Evolutionary conservation across 2,329 filamentous ascomycete genomes (phyloP), one percentile per base, ranked within the genome.

Genomic region (Clonostachys sp.): DNA sequence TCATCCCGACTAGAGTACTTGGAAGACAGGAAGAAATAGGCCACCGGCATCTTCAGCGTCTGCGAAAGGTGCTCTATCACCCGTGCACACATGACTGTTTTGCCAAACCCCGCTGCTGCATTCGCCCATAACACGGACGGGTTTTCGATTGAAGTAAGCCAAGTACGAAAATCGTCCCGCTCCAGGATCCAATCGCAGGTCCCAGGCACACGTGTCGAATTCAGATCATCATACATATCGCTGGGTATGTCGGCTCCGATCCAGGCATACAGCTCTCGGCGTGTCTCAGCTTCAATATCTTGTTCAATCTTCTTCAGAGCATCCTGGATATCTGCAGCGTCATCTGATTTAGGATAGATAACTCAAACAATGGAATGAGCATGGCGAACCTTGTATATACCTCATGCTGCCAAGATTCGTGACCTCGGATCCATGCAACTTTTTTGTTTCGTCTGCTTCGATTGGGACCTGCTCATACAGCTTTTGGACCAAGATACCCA

Each of bases 1-100:
- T 62, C 53, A 0, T 51, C 47, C 9, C 54, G 56, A 34, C 54
- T 58, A n/a, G 54, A 51, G 17, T 47, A 41, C 2, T 60, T 56
- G 0, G 60, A 60, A 0, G 63, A 63, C 13, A 65, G 57, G 40
- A 68, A 69, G 50, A 63, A 68, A 38, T 63, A 52, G 0, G 55
- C 56, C 1, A 62, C 34, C 0, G 55, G 54, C 0, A 42, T 41
- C 0, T 48, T 6, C 0, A 48, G 34, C 0, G n/a, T 42, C 0
- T 38, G 8, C 0, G 45, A 44, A 0, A 68, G 14, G 30, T 61
- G 34, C 12, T 65, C 41, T 1, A 63, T 46, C 0, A 69, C 34
- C 10, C 48, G 53, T 2, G 65, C 56, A 45, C 61, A 61, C 0
- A 67, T 48, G 2, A 66, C 39, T 0, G 64, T 68, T 48, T 68